Percentiles rank a stretch among this genome's conserved stretches.
Conservation (phyloP, 768 basidiomycete species). For the Ramaria sp. region DNA sequence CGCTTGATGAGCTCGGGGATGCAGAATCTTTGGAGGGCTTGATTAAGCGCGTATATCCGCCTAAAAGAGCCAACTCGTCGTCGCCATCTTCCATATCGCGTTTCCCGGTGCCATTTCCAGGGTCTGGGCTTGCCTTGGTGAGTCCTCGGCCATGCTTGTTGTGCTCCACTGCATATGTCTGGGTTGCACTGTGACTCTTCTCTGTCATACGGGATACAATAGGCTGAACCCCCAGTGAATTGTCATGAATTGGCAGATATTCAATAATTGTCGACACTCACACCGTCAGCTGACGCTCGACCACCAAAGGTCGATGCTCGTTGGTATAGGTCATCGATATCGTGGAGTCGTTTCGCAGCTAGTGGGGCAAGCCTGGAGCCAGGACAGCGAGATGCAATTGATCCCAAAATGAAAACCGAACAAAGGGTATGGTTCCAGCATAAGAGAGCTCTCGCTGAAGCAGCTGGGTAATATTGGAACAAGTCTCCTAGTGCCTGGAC, state of each 20-base stretch:
- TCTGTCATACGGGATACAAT: conserved; percentile 8
- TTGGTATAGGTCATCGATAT: conserved; percentile 4
- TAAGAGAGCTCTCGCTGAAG: conserved; percentile 29
- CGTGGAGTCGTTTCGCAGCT: conserved; percentile 7
- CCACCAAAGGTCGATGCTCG: conserved; percentile 5
- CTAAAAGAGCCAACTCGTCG: conserved; percentile 3
- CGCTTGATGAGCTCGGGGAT: conserved; percentile 1
- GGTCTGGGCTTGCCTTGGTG: neutral
- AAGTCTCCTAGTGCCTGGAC: conserved; percentile 2
- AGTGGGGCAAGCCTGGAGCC: conserved; percentile 7
- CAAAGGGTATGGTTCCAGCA: conserved; percentile 31
- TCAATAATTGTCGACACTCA: neutral
- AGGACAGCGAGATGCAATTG: conserved; percentile 4
- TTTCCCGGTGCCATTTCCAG: neutral
- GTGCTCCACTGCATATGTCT: neutral
- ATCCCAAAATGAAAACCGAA: neutral
- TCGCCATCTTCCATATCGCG: conserved; percentile 1
- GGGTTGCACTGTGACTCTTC: neutral
- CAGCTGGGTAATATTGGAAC: conserved; percentile 25
- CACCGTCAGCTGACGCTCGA: conserved; percentile 5
- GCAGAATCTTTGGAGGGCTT: neutral
- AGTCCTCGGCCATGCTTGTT: neutral
- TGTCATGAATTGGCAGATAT: neutral
- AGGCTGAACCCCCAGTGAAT: neutral
- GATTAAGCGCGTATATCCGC: conserved; percentile 3